A percentile compares a stretch with the other conserved stretches of the same genome.
Evolutionary conservation across 2,329 filamentous ascomycete genomes (phyloP).

Genomic region (Trichoderma sp.): DNA sequence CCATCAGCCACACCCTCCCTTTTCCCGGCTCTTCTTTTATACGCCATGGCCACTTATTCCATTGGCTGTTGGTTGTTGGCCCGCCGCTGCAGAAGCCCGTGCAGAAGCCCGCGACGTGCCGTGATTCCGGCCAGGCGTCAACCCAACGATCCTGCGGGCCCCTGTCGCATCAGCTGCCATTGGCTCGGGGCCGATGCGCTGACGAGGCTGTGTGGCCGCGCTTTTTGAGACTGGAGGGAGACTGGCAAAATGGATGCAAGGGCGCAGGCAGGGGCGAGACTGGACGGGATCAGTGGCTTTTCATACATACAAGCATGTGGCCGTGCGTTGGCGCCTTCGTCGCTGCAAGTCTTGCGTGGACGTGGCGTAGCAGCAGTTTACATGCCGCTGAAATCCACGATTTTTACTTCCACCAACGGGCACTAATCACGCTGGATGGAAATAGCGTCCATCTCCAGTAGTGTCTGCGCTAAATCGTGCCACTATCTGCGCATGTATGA

Average conservation of each 20-base stretch:
- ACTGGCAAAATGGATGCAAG: neutral
- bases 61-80: neutral
- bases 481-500: too few species aligned
- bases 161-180: neutral
- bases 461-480: neutral
- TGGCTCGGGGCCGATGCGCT: neutral
- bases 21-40: neutral
- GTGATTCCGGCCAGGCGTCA: neutral
- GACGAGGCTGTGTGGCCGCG: neutral
- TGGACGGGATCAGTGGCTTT: neutral
- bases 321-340: neutral
- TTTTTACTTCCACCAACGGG: neutral
- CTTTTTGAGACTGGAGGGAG: neutral
- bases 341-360: neutral
- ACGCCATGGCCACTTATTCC: neutral
- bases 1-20: neutral
- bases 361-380: neutral
- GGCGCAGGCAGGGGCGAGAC: neutral
- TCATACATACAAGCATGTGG: too few species aligned
- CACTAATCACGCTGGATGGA: neutral
- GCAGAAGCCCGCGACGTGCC: constrained; percentile 1
- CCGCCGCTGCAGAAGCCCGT: neutral
- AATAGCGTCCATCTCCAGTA: neutral
- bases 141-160: neutral
- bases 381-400: neutral